phyloP scores from a whole-genome alignment of 2,329 filamentous ascomycete species.

The Aspergillus pseudotamarii region DNA sequence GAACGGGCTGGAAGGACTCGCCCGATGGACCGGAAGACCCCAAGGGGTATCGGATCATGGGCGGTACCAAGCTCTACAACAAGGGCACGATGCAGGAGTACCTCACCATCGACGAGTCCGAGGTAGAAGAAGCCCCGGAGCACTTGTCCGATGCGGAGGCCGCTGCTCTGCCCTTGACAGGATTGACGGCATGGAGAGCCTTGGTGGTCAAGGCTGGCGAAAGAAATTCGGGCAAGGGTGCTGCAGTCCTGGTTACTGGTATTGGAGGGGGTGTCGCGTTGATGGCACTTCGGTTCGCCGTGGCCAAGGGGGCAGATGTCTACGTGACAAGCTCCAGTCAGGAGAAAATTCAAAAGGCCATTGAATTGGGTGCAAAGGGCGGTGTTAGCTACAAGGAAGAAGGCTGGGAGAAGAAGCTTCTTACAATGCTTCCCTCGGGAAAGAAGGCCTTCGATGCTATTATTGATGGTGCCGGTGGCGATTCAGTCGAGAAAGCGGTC shows the following conservation, averaged over 20 bases:
- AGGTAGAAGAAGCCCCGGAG: slow-evolving; percentile 74
- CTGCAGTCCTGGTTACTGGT: slow-evolving; percentile 83
- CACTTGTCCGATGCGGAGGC: slow-evolving; percentile 75
- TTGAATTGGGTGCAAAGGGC: slow-evolving; percentile 71
- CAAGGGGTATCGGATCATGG: slow-evolving; percentile 43
- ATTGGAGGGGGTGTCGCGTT: slow-evolving; percentile 92
- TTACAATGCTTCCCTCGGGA: slow-evolving; percentile 59
- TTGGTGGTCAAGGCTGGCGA: slow-evolving; percentile 76
- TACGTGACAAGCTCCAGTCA: slow-evolving; percentile 76
- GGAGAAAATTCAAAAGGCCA: slow-evolving; percentile 74
- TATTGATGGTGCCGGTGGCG: slow-evolving; percentile 87
- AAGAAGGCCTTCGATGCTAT: slow-evolving; percentile 77
- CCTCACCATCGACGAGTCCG: slow-evolving; percentile 66
- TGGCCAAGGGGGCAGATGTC: slow-evolving; percentile 73
- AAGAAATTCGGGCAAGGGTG: slow-evolving; percentile 54
- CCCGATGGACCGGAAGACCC: slow-evolving; percentile 72
- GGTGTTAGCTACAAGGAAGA: slow-evolving; percentile 81
- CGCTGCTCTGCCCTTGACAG: slow-evolving; percentile 81
- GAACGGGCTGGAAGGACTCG: slow-evolving; percentile 72
- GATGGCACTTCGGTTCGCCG: slow-evolving; percentile 77
- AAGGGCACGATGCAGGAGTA: slow-evolving; percentile 76
- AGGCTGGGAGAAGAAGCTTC: slow-evolving; percentile 79
- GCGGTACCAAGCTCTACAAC: slow-evolving; percentile 64
- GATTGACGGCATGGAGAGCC: slow-evolving; percentile 85
- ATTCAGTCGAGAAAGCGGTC: slow-evolving; percentile 70